These are phyloP conservation scores for bread wheat (Triticum aestivum) DNA, from an alignment of 176 grass and related monocot species.

Conservation along the genomic window DNA sequence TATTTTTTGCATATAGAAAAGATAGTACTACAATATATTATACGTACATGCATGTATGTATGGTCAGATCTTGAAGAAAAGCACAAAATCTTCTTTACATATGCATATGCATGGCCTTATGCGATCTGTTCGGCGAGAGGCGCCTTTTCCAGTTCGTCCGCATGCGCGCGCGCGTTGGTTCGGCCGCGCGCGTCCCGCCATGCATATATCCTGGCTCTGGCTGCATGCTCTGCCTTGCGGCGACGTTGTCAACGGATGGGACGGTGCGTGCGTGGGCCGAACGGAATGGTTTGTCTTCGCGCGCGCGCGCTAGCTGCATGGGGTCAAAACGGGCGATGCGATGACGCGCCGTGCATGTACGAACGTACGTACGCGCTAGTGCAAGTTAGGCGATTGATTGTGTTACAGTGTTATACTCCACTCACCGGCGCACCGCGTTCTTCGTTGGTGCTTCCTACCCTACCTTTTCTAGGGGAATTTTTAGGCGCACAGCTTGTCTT, in stretches of 20 bases:
- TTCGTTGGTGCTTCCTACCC: not conserved
- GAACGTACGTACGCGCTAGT: not conserved
- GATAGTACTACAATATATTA: not conserved
- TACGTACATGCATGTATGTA: not conserved
- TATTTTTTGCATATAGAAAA: not conserved
- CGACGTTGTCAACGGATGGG: slow-evolving; percentile 24
- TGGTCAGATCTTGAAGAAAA: too few relatives aligned
- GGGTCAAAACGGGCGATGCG: not conserved
- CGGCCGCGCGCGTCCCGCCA: not conserved
- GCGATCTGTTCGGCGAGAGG: not conserved
- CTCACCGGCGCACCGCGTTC: too few relatives aligned
- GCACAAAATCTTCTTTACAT: too few relatives aligned
- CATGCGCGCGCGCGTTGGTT: not conserved
- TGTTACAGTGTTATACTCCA: too few relatives aligned
- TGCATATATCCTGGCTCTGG: not conserved
- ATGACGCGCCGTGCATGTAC: too few relatives aligned
- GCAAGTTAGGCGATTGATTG: not conserved
- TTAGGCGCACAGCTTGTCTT: not conserved
- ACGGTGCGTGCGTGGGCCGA: not conserved
- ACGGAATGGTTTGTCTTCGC: slow-evolving; percentile 9
- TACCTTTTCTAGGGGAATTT: not conserved
- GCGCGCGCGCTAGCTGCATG: not conserved
- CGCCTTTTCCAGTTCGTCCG: not conserved
- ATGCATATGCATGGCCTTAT: not conserved
- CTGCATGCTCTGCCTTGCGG: not conserved